Evolutionary conservation across 164 flowering plant species (phyloP).

Genomic region (Aristolochia fimbriata): DNA sequence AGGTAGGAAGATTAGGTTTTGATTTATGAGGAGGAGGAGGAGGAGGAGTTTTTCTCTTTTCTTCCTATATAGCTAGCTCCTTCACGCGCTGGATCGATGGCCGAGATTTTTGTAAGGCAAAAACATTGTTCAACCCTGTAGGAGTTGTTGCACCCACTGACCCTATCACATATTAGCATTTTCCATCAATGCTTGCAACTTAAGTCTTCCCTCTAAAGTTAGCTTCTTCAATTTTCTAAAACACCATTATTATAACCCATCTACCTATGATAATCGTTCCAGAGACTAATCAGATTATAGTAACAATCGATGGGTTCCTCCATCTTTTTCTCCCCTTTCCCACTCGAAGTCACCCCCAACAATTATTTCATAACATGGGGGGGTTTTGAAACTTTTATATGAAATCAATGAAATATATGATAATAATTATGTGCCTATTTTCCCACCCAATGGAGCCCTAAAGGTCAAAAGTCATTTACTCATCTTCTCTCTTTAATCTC

Average conservation of each 20-base stretch:
- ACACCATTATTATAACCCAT: conserved; percentile 7
- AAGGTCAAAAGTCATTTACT: not conserved
- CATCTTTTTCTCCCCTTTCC: too few relatives aligned
- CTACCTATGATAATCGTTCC: not conserved
- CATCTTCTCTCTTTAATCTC: not conserved
- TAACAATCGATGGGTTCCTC: too few relatives aligned
- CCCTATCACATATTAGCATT: conserved; percentile 12
- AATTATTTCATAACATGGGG: too few relatives aligned
- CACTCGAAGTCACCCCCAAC: too few relatives aligned
- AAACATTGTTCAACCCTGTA: conserved; percentile 25
- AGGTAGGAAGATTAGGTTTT: conserved; percentile 58
- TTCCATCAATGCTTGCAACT: conserved; percentile 25
- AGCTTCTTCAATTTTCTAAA: conserved; percentile 9
- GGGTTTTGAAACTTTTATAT: too few relatives aligned
- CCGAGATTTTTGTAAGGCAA: not conserved
- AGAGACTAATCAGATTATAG: too few relatives aligned
- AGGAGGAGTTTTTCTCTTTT: not conserved
- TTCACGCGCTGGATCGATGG: not conserved
- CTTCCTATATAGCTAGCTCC: not conserved
- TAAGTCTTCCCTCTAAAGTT: conserved; percentile 17
- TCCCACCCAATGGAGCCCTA: too few relatives aligned
- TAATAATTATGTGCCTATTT: too few relatives aligned
- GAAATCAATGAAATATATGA: too few relatives aligned
- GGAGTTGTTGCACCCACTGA: conserved; percentile 66
- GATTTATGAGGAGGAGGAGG: conserved; percentile 7